Evolutionary conservation across 768 basidiomycete genomes (phyloP), one percentile per base, ranked within the genome.

Genomic region (Mycena galopus): DNA sequence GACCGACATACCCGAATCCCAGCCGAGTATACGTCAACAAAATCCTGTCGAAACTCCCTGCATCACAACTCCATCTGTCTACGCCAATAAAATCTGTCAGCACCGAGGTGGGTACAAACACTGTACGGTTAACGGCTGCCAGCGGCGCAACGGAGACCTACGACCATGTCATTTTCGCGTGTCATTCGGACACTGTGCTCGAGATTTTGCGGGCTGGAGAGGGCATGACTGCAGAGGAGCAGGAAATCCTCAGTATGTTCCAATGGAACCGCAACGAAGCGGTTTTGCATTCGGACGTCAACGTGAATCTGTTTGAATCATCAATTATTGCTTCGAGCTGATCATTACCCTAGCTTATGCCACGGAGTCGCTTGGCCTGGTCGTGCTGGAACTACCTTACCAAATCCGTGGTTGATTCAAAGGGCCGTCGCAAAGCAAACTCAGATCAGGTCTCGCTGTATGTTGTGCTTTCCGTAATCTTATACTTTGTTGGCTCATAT

Each of bases 311-410:
- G 21, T 11, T n/a, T 44, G 1, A 0, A 35, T 51, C 23, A 42
- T 9, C 51, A 33, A n/a, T 27, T 19, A 30, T 10, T 56, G n/a
- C n/a, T n/a, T n/a, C n/a, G n/a, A n/a, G n/a, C 56, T 37, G 8
- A 66, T 29, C 27, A n/a, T 17, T 57, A 2, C 17, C 25, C 30
- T 11, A 93, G 92, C 78, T 94, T 17, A 94, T 94, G 92, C 94
- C 93, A 0, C 83, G 82, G 67, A 83, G 83, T 58, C 82, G 87
- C 23, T 73, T 82, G 14, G 92, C 92, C 0, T 94, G 93, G 91
- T 91, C 92, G 0, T 91, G 91, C 74, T 94, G 93, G 93, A 95
- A 94, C 78, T 94, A 93, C 78, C 79, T 94, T n/a, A 90, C 92
- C 1, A 83, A 80, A 39, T 89, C 88, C 21, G 77, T 79, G 21